phyloP scores from a whole-genome alignment of 129 eudicot species.

The Glebionis coronaria region DNA sequence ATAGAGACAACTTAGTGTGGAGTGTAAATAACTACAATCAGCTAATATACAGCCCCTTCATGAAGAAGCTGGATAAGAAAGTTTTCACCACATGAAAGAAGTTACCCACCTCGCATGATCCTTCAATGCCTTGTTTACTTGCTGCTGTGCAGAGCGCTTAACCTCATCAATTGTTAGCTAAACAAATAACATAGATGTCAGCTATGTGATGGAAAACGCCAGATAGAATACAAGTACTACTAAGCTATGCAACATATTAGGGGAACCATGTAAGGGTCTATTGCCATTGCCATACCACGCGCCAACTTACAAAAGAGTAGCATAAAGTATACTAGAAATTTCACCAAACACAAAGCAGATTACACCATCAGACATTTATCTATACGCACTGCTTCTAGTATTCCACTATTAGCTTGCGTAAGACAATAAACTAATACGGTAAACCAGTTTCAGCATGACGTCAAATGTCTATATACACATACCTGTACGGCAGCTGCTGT shows the following conservation, averaged over 20 bases:
- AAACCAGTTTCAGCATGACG: slow-evolving; percentile 7
- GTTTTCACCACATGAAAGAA: slow-evolving; percentile 18
- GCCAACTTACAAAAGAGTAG: neutral
- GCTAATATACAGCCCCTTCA: slow-evolving; percentile 1
- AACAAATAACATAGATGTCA: slow-evolving; percentile 19
- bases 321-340: slow-evolving; percentile 5
- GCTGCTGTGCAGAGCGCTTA: slow-evolving; percentile 90
- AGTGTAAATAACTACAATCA: slow-evolving; percentile 5
- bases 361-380: too few species aligned
- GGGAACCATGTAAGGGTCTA: slow-evolving; percentile 9
- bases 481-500: slow-evolving; percentile 99
- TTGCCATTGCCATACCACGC: slow-evolving; percentile 2
- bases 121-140: slow-evolving; percentile 85
- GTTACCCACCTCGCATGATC: slow-evolving; percentile 72
- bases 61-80: neutral
- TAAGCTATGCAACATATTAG: slow-evolving; percentile 6
- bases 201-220: slow-evolving; percentile 5
- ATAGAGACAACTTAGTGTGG: neutral
- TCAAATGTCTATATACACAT: neutral
- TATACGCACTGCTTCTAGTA: too few species aligned
- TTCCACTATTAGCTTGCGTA: too few species aligned
- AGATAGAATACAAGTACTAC: slow-evolving; percentile 18
- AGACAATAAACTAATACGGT: slow-evolving; percentile 5
- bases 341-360: slow-evolving; percentile 3
- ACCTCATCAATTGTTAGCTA: slow-evolving; percentile 96